Evolutionary conservation across 495 filamentous ascomycete genomes (phyloP).

Genomic region (Aspergillus asperescens): DNA sequence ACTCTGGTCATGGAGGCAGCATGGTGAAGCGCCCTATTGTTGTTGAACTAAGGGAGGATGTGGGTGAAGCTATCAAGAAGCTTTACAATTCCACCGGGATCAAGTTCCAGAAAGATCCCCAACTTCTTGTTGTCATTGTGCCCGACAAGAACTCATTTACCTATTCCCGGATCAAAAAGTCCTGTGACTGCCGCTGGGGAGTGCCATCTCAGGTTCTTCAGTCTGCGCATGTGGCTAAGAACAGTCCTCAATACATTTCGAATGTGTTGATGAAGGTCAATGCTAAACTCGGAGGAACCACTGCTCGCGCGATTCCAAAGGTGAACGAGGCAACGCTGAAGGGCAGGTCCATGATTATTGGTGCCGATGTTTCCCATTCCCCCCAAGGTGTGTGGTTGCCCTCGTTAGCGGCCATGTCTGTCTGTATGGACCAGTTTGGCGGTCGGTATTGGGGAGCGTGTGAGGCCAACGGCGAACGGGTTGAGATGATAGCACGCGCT

Average conservation of each 20-base stretch:
- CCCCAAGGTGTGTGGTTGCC: constrained; percentile 56
- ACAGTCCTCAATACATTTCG: constrained; percentile 69
- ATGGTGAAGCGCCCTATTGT: constrained; percentile 38
- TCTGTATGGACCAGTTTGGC: constrained; percentile 65
- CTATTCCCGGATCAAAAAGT: constrained; percentile 79
- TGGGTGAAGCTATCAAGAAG: constrained; percentile 48
- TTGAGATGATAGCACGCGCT: constrained; percentile 62
- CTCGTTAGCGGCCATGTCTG: constrained; percentile 82
- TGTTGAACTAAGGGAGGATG: constrained; percentile 35
- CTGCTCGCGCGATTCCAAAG: constrained; percentile 41
- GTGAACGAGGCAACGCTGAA: constrained; percentile 31
- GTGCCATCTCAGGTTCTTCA: constrained; percentile 70
- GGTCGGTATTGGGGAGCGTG: constrained; percentile 69
- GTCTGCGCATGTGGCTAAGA: constrained; percentile 53
- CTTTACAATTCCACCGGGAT: constrained; percentile 47
- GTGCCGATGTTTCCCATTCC: constrained; percentile 84
- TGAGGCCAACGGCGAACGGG: constrained; percentile 69
- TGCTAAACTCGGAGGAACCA: constrained; percentile 86
- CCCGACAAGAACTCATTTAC: constrained; percentile 55
- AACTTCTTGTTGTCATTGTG: constrained; percentile 69
- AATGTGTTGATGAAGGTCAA: constrained; percentile 95
- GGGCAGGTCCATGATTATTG: constrained; percentile 66
- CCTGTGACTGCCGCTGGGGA: constrained; percentile 72
- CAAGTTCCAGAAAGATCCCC: constrained; percentile 43
- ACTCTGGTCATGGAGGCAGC: constrained; percentile 65